phyloP scores from a whole-genome alignment of 1,139 yeast species.

The Candida anutae region DNA sequence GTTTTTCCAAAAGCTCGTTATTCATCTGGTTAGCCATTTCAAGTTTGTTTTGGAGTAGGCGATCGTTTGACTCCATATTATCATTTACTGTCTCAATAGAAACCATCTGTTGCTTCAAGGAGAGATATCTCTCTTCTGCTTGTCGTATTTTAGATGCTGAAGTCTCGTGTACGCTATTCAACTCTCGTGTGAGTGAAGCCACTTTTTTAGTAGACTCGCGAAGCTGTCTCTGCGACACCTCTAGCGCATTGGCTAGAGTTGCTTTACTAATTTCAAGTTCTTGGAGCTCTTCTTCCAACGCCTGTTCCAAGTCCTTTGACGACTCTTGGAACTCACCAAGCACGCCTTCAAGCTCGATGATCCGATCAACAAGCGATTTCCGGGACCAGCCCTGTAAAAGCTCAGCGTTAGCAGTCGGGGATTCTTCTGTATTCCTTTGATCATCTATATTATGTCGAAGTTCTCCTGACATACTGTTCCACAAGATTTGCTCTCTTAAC shows the following conservation, averaged over 20 bases:
- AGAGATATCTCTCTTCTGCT: conserved; percentile 14
- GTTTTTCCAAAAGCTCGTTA: conserved; percentile 33
- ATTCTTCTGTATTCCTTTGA: no score
- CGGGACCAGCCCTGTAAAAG: no score
- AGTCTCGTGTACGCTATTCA: conserved; percentile 16
- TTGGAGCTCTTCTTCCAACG: conserved; percentile 36
- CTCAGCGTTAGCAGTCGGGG: no score
- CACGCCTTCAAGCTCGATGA: conserved; percentile 30
- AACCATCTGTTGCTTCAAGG: conserved; percentile 26
- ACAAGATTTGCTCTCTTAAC: no score
- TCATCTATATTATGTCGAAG: no score
- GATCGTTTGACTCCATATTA: conserved; percentile 32
- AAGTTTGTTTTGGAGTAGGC: conserved; percentile 25
- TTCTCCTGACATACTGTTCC: no score
- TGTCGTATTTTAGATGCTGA: conserved; percentile 10
- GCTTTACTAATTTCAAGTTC: conserved; percentile 22
- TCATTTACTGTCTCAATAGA: conserved; percentile 36
- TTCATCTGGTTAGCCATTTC: conserved; percentile 30
- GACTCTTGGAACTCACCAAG: conserved; percentile 36
- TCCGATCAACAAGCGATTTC: conserved; percentile 20
- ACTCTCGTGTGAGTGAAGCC: conserved; percentile 13
- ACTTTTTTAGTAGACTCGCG: conserved; percentile 8
- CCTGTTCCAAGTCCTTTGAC: conserved; percentile 36
- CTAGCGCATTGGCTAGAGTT: conserved; percentile 10
- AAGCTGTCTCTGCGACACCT: conserved; percentile 11